Evolutionary conservation across 305 asterid species (phyloP), one percentile per base, ranked within the genome.

Genomic region (Fraxinus nigra): DNA sequence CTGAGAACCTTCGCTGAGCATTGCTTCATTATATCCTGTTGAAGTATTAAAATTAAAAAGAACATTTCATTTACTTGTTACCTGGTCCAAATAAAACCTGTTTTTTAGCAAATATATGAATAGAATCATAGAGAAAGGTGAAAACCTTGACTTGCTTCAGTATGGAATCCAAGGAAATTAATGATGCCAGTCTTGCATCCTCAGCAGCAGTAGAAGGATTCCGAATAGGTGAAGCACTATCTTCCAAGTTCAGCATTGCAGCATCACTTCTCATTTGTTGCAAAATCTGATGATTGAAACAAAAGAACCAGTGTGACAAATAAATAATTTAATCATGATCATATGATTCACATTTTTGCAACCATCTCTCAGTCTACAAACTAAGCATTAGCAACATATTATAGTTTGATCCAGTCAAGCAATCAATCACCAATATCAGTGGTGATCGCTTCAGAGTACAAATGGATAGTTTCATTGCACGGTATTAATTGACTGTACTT

Each of bases 201-300:
- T 97, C 99, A 9, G 94, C 93, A 75, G 98, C 98, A 83, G 98
- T 93, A 43, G 98, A 95, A 87, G 99, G 97, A 89, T 92, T 91
- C 54, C 92, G 91, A 84, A 95, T 87, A 32, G 98, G 97, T 76
- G 97, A 82, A 59, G 97, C 94, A 38, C 93, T 93, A 30, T 90
- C 95, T 84, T 90, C 98, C 87, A 95, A 82, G 82, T 86, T 92
- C 87, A 93, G 87, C 92, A 97, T 79, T 35, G 91, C 92, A 61
- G 79, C 87, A 78, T 97, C 98, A 79, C 84, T 88, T 90, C 91
- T 97, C 97, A 92, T 92, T 91, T 97, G 99, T 83, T 92, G 97
- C 92, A 97, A 81, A 86, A 95, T 92, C 99, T 97, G 91, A 85
- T 83, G 51, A 32, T 69, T 33, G 32, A 74, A 80, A 79, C 30